Base-by-base conservation (phyloP, 169 alveolate species). In the Cryptosporidium ubiquitum region DNA sequence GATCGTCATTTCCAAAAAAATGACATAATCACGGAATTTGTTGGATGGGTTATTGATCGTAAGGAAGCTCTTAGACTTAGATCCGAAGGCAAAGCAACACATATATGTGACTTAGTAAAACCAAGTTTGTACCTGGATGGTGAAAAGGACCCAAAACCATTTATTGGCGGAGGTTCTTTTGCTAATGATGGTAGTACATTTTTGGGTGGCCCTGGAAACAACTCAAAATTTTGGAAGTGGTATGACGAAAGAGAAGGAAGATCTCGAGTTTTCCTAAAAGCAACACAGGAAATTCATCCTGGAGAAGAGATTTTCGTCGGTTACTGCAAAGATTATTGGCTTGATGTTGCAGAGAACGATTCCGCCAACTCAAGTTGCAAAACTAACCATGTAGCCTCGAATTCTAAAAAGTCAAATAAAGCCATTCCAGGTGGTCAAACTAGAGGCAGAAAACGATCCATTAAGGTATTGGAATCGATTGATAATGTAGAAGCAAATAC, bases 141-240 rank as follows among this genome's bases (percentile, higher is more conserved):
- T 14, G 94, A 71, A 23, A 86, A 89, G 44, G 92, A 85, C 44
- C 94, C 94, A 20, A 68, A 70, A 9, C 91, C 86, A 31, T 91
- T 84, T 61, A 92, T 89, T 49, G 94, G 94, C 6, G 94, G 94
- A 18, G 94, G 93, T 18, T 79, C 92, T 70, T 92, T 92, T 66
- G 94, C 94, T 12, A 92, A 92, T 66, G 94, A 92, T 64, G 94
- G 94, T 33, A 74, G 91, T 70, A 91, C 91, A 33, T 92, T 86
- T 66, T 64, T 92, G 5, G 94, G 94, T 16, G 94, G 94, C 0
- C 94, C 94, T 44, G 94, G 94, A 5, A 92, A 92, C 66, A 92
- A 92, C 40, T 58, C 94, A 20, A 57, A 52, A 26, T 92, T 92
- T 71, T 86, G 91, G 74, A 86, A 92, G 69, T 92, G 94, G 94